Percentiles rank a stretch among this genome's conserved stretches.
Conservation (phyloP, 163 green algal genomes). For the Volvox carteri region DNA sequence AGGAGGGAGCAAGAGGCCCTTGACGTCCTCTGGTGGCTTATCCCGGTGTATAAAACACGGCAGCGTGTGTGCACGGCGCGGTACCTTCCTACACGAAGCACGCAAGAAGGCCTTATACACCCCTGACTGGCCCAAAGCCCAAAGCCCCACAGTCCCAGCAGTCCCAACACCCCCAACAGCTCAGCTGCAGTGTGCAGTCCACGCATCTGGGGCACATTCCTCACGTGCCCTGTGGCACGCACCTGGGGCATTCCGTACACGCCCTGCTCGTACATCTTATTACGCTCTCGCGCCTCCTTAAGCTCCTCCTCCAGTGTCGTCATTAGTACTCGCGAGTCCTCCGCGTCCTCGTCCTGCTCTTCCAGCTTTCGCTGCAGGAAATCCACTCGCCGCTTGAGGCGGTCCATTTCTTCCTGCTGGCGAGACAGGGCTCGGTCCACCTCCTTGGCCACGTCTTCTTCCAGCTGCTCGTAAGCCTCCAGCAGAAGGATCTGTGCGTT, state of each 20-base stretch:
- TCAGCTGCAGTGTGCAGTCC: no score
- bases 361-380: constrained; percentile 74
- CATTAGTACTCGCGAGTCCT: constrained; percentile 55
- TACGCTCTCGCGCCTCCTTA: constrained; percentile 64
- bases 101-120: no score
- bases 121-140: no score
- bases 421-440: constrained; percentile 71
- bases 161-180: no score
- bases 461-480: constrained; percentile 87
- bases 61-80: no score
- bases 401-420: constrained; percentile 69
- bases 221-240: not conserved
- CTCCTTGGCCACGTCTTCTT: constrained; percentile 78
- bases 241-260: constrained; percentile 80
- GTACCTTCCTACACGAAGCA: no score
- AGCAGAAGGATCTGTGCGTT: constrained; percentile 80
- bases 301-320: constrained; percentile 67
- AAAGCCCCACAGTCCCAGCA: no score
- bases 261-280: constrained; percentile 76
- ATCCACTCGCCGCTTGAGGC: constrained; percentile 60
- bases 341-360: constrained; percentile 57
- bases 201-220: not conserved
- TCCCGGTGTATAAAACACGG: no score
- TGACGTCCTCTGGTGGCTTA: no score
- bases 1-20: no score